phyloP scores from a whole-genome alignment of 108 stramenopile genomes.

The Pseudonitzschia pungens region DNA sequence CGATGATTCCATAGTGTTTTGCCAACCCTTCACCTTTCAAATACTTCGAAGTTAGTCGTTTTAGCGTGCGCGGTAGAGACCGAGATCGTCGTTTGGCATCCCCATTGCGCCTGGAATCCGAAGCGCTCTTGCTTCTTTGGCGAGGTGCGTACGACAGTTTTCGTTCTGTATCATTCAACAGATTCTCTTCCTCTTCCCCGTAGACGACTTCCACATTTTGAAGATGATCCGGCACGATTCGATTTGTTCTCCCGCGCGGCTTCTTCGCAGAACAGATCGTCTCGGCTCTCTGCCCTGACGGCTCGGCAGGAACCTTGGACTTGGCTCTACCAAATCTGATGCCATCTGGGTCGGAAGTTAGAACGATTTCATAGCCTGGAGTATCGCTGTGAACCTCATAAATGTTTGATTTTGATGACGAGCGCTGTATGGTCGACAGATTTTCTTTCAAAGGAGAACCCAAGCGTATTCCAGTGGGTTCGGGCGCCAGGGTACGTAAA shows the following conservation, averaged over 20 bases:
- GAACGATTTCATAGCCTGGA: not conserved
- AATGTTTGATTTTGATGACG: not conserved
- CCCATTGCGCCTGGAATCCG: not conserved
- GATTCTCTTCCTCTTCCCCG: not conserved
- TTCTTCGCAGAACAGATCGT: not conserved
- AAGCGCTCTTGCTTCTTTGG: not conserved
- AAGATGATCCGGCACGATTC: not conserved
- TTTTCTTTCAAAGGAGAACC: not conserved
- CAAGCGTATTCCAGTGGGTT: not conserved
- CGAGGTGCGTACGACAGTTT: not conserved
- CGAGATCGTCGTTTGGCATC: slow-evolving; percentile 5
- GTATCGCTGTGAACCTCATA: not conserved
- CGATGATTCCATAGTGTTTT: not conserved
- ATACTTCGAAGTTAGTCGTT: not conserved
- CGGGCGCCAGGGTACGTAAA: not conserved
- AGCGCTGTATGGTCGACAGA: not conserved
- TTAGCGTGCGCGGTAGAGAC: slow-evolving; percentile 1
- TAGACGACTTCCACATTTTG: slow-evolving; percentile 5
- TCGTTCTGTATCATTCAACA: not conserved
- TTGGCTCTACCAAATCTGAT: not conserved
- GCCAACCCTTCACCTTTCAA: not conserved
- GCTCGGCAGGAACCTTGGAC: not conserved
- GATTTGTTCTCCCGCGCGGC: not conserved
- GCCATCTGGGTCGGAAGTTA: not conserved
- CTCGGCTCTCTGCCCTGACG: not conserved